Percentiles rank a stretch among this genome's conserved stretches.
These are phyloP conservation scores for Fusarium aywerte DNA, from an alignment of 2,329 filamentous ascomycete genomes.

Conservation along the genomic window DNA sequence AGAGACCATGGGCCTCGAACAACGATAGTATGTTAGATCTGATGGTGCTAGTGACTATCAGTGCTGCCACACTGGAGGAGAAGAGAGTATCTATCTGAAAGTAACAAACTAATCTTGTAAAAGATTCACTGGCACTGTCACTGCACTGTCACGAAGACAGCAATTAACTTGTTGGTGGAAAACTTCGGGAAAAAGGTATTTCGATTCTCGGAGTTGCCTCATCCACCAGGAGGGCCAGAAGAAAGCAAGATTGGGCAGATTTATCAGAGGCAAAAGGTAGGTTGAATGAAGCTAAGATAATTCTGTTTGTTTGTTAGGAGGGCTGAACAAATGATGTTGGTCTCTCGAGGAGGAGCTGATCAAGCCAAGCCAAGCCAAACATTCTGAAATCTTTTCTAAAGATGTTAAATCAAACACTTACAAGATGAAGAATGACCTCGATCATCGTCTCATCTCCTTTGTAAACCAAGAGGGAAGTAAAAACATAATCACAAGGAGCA, in stretches of 20 bases:
- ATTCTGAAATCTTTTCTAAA: neutral
- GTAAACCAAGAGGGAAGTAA: too few species aligned
- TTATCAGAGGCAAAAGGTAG: neutral
- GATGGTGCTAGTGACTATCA: neutral
- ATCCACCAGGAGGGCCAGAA: neutral
- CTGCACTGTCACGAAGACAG: neutral
- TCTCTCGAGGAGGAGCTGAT: neutral
- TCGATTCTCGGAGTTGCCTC: neutral
- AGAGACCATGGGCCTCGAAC: neutral
- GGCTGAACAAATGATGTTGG: neutral
- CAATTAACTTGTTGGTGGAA: neutral
- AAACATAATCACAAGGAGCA: neutral
- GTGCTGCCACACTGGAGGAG: neutral
- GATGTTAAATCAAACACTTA: neutral
- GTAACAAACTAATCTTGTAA: too few species aligned
- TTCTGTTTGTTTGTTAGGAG: neutral
- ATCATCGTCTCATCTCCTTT: neutral
- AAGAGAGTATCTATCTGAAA: too few species aligned
- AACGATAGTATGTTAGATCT: neutral
- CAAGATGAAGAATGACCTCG: neutral
- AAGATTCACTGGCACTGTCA: neutral
- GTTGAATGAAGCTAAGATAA: slow-evolving; percentile 14
- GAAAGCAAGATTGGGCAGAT: neutral
- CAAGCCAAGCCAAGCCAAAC: too few species aligned
- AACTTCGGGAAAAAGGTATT: neutral